Conservation (phyloP, 441 rosid genomes). For the Jatropha podagrica region DNA sequence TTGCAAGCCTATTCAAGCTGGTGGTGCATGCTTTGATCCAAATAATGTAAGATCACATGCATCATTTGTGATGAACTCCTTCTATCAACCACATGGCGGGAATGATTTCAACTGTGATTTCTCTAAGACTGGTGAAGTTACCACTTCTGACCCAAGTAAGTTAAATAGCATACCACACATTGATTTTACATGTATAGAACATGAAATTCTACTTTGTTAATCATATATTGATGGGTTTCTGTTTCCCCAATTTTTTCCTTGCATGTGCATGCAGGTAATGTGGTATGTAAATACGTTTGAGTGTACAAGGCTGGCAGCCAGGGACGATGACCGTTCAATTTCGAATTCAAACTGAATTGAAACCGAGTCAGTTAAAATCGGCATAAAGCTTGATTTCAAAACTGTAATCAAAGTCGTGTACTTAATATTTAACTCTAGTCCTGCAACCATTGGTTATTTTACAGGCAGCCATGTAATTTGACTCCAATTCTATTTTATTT, state of each 20-base stretch:
- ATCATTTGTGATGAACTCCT: slow-evolving; percentile 63
- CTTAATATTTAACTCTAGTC: too few species aligned
- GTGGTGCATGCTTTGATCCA: slow-evolving; percentile 58
- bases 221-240: not conserved
- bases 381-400: too few species aligned
- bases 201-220: too few species aligned
- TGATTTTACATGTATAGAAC: not conserved
- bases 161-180: not conserved
- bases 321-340: too few species aligned
- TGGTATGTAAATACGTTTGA: slow-evolving; percentile 26
- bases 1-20: slow-evolving; percentile 55
- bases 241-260: not conserved
- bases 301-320: not conserved
- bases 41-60: slow-evolving; percentile 59
- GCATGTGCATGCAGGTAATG: slow-evolving; percentile 28
- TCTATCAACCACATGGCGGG: slow-evolving; percentile 46
- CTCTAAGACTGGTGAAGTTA: slow-evolving; percentile 40
- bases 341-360: too few species aligned
- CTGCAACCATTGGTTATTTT: too few species aligned
- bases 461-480: too few species aligned
- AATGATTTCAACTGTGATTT: slow-evolving; percentile 50
- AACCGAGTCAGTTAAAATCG: too few species aligned
- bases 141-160: slow-evolving; percentile 55
- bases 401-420: too few species aligned
- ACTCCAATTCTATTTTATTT: too few species aligned